phyloP scores from a whole-genome alignment of 1,284 basidiomycete genomes.

The Kalmanozyma brasiliensis region DNA sequence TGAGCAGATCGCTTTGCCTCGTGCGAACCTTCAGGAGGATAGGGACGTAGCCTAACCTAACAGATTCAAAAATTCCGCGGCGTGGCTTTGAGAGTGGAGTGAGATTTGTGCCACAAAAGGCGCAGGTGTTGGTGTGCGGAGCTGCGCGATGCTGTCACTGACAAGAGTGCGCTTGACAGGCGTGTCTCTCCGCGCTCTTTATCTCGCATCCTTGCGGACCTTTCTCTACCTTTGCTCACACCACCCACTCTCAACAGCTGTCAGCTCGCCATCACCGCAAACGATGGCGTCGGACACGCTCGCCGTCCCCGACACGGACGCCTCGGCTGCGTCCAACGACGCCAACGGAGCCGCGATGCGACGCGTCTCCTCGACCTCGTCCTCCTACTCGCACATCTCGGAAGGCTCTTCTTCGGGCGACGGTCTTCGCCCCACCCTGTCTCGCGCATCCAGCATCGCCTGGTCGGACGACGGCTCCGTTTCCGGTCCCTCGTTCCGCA shows the following conservation, averaged over 20 bases:
- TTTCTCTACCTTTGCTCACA: background rate
- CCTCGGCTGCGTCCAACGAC: slow-evolving; percentile 3
- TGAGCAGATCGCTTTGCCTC: too few relatives aligned
- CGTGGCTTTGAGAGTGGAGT: background rate
- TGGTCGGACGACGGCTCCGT: slow-evolving; percentile 35
- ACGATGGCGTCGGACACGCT: slow-evolving; percentile 14
- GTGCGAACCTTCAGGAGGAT: too few relatives aligned
- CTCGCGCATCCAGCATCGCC: slow-evolving; percentile 36
- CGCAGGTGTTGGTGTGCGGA: slow-evolving; percentile 27
- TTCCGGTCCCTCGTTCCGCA: slow-evolving; percentile 14
- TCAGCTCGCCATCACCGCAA: background rate
- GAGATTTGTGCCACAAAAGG: background rate
- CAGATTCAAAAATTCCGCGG: slow-evolving; percentile 1
- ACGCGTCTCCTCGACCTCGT: slow-evolving; percentile 25
- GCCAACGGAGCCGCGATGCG: slow-evolving; percentile 22
- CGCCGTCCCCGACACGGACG: slow-evolving; percentile 14
- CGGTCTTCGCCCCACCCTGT: slow-evolving; percentile 21
- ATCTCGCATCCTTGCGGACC: background rate
- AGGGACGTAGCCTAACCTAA: background rate
- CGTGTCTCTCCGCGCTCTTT: background rate
- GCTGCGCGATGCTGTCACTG: slow-evolving; percentile 43
- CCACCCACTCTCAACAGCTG: slow-evolving; percentile 1
- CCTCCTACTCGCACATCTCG: slow-evolving; percentile 20
- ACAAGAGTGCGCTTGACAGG: background rate
- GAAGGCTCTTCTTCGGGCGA: slow-evolving; percentile 17